Evolutionary conservation across 140 eudicot genomes (phyloP), one percentile per base, ranked within the genome.

Genomic region (Oenanthe javanica): DNA sequence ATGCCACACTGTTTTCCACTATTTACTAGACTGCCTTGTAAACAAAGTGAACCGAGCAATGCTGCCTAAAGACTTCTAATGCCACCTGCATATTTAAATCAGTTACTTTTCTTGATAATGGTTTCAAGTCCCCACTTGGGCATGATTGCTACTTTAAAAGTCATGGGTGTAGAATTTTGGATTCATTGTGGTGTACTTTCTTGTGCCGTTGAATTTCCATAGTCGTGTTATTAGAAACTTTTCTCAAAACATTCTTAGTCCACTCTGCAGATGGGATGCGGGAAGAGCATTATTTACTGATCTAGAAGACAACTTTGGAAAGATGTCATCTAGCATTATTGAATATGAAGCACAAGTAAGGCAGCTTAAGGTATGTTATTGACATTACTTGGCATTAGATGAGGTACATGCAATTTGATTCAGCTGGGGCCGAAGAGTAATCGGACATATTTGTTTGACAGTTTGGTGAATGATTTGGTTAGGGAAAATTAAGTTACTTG

Each of bases 261-360:
- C 85, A 49, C 84, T 87, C 46, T 78, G 80, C 64, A 83, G 74
- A 85, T 81, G 80, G 79, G 80, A 73, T 19, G 67, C 14, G 42
- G 52, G 77, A 46, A 72, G 83, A 84, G 82, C 80, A 57, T 38
- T 84, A 48, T 79, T 81, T 81, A 76, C 77, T 42, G 89, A 92
- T 81, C 79, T 81, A 81, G 83, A 78, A 72, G 83, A 66, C 66
- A 79, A 83, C 67, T 55, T 77, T 64, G 89, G 84, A 81, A 86
- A 82, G 71, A 86, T 82, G 86, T 85, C 89, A 2, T 66, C 73
- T 76, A 89, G 86, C 82, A 76, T 91, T 70, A 88, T 80, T 59
- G 91, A 91, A 71, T 89, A 92, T 79, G 93, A 94, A 90, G 63
- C 51, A 75, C 63, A 90, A 76, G 93, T 91, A 75, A 85, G 77